Evolutionary conservation across 768 basidiomycete genomes (phyloP).

Genomic region (Termitomyces sp.): DNA sequence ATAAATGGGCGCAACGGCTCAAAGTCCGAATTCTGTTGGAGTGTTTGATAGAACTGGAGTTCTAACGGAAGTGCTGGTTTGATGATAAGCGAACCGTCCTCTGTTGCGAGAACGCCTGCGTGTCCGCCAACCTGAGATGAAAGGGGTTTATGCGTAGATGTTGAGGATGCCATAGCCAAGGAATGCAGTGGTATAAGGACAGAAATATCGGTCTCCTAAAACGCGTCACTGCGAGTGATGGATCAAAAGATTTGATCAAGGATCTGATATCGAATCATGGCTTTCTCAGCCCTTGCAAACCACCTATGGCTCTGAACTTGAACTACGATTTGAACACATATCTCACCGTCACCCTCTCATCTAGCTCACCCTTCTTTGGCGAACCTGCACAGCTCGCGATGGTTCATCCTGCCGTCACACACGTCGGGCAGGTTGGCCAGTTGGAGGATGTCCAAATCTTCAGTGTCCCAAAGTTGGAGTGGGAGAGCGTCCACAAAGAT

Average conservation of each 20-base stretch:
- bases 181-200: background rate
- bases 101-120: slow-evolving; percentile 62
- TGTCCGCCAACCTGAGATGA: slow-evolving; percentile 74
- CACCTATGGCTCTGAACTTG: slow-evolving; percentile 18
- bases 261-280: slow-evolving; percentile 2
- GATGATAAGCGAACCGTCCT: slow-evolving; percentile 76
- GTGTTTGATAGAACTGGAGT: slow-evolving; percentile 64
- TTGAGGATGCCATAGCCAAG: background rate
- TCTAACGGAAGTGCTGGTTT: slow-evolving; percentile 70
- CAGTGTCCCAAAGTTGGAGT: slow-evolving; percentile 25
- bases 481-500: slow-evolving; percentile 20
- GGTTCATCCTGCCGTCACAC: slow-evolving; percentile 22
- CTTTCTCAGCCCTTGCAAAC: too few species aligned
- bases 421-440: slow-evolving; percentile 30
- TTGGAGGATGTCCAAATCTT: slow-evolving; percentile 27
- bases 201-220: too few species aligned
- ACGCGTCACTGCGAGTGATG: too few species aligned
- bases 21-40: slow-evolving; percentile 38
- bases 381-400: slow-evolving; percentile 20
- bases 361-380: slow-evolving; percentile 14
- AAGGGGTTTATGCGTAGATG: slow-evolving; percentile 10
- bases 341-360: slow-evolving; percentile 24
- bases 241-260: background rate
- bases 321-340: slow-evolving; percentile 23
- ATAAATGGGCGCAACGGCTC: slow-evolving; percentile 53